Base-by-base conservation (phyloP, 148 eudicot species). In the Arctostaphylos glauca region DNA sequence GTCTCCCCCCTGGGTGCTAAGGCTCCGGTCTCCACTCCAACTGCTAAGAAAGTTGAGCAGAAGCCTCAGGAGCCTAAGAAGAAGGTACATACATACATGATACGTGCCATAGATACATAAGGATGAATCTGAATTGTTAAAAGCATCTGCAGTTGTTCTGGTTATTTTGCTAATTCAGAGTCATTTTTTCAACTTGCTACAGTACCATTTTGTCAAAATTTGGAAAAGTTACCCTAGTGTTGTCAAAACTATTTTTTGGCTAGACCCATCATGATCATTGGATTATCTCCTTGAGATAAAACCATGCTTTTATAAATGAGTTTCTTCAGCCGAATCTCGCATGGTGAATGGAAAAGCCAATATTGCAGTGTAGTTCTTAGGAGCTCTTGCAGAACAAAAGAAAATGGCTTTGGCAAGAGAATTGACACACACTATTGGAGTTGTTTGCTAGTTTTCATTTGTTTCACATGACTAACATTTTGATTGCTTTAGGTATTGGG, bases 11-110 rank as follows among this genome's bases (percentile, higher is more conserved):
- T 66, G 50, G 84, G 16, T 6, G 15, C 71, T 3, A 66, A 66
- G 71, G 71, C 71, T 60, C 66, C 66, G 5, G 10, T 38, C 7
- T 21, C 87, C 67, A 85, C 81, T 77, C 78, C 78, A 13, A 82
- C 83, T 52, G 74, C 89, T 23, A 83, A 77, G 76, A 56, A 78
- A 73, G 43, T 70, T 48, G 84, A 68, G 44, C 80, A 41, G 31
- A 83, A 86, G 80, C 87, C 89, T 50, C 84, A 71, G 55, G 89
- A 87, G 79, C 84, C 86, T 3, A 66, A 66, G 71, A 87, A 85
- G 82, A 85, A 87, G 87, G 87, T 83, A 84, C 31, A 59, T 43
- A 13, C 38, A 58, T 66, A 13, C 38, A 31, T 31, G 38, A 31
- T 31, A 31, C 38, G 1, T 31, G 1, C 38, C 38, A 31, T 31